These are phyloP conservation scores for Candida nitratophila DNA, from an alignment of 805 yeast genomes.

Conservation along the genomic window DNA sequence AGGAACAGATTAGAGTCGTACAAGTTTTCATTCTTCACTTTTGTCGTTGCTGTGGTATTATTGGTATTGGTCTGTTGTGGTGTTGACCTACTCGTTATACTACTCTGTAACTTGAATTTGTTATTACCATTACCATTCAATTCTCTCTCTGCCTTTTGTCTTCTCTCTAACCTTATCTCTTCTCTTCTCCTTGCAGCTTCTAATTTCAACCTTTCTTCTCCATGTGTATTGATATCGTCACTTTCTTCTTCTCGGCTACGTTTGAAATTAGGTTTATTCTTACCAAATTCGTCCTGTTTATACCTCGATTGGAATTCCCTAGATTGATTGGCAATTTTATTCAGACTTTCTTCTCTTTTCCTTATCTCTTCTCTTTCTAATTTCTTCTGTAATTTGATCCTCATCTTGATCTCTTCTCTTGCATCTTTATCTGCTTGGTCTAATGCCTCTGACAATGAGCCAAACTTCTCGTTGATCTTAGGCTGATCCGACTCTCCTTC, in stretches of 20 bases:
- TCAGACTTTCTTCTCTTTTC: constrained; percentile 44
- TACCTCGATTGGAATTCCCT: too few species aligned
- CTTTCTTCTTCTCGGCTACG: constrained; percentile 1
- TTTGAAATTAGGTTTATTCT: not conserved
- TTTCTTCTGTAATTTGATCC: constrained; percentile 42
- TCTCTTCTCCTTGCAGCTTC: constrained; percentile 29
- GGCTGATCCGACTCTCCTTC: too few species aligned
- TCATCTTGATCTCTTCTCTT: constrained; percentile 44
- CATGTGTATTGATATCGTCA: too few species aligned
- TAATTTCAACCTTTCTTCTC: not conserved
- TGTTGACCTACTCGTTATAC: not conserved
- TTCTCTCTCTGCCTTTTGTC: constrained; percentile 41
- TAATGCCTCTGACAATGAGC: constrained; percentile 62
- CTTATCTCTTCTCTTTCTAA: constrained; percentile 42
- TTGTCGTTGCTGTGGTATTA: not conserved
- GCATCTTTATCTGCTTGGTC: constrained; percentile 60
- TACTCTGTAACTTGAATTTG: not conserved
- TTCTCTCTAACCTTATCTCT: constrained; percentile 34
- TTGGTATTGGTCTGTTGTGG: not conserved
- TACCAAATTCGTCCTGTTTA: not conserved
- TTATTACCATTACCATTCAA: constrained; percentile 20
- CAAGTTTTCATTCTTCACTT: constrained; percentile 29
- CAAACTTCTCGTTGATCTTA: constrained; percentile 50
- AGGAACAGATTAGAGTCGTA: constrained; percentile 56
- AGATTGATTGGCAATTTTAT: constrained; percentile 42